Base-by-base conservation (phyloP, 1,284 basidiomycete species). In the Sphagnurus paluster region DNA sequence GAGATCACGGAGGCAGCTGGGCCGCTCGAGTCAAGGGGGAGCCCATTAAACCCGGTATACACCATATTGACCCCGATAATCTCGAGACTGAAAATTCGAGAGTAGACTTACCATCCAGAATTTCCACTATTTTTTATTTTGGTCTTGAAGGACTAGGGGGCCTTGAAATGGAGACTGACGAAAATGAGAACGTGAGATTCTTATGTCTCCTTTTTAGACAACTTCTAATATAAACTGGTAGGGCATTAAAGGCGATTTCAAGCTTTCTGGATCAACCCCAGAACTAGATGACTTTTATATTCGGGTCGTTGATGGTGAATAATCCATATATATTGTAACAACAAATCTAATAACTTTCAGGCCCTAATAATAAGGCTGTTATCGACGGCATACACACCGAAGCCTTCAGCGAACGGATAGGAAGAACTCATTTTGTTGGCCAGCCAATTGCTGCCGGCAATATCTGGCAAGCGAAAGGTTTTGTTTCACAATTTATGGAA, bases 381-480 rank as follows among this genome's bases (percentile, higher is more conserved):
- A 76, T 69, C 10, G 60, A 63, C 1, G 86, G 84, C 2, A 64
- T 69, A 16, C 79, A 86, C 61, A 72, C 77, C 0, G 69, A 79
- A 25, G 71, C 68, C 3, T 94, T 93, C 64, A 66, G 70, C 35
- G 68, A 82, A 16, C 76, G 79, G 17, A 70, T 87, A 13, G 86
- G 83, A 13, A 91, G 82, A 60, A 87, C 89, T 0, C 82, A 90
- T 46, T 89, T 80, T 59, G 56, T 82, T 1, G 92, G 91, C 4
- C 70, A 81, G 26, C 76, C 77, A 4, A 69, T 88, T 4, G 74
- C 80, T 3, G 62, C 77, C 5, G 87, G 85, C 4, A 72, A 80
- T 14, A 70, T 93, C 6, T 97, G 94, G 94, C 78, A 84, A 68
- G 92, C 90, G 2, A 88, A 89, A 74, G 87, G 91, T 87, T 42